A percentile compares a stretch with the other conserved stretches of the same genome.
Evolutionary conservation across 257 asterid genomes (phyloP).

Genomic region (Orobanche coerulescens): DNA sequence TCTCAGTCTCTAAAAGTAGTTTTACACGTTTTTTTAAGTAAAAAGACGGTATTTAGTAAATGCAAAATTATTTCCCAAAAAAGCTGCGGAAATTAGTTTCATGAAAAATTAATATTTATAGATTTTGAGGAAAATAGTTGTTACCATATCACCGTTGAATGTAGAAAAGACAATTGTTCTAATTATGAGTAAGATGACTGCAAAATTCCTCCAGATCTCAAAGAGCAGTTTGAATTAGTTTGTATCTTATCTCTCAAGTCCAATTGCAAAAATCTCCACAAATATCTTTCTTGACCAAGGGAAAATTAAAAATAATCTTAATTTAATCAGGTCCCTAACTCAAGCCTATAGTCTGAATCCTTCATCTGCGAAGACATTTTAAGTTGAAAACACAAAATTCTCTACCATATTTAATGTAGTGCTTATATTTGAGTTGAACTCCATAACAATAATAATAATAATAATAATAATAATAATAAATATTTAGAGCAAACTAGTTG

Average conservation of each 20-base stretch:
- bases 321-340: background rate
- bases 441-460: background rate
- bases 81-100: too few species aligned
- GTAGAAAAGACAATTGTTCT: background rate
- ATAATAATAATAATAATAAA: too few species aligned
- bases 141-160: too few species aligned
- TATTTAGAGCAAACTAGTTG: too few species aligned
- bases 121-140: too few species aligned
- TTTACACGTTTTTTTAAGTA: too few species aligned
- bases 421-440: too few species aligned
- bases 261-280: background rate
- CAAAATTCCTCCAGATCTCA: conserved; percentile 16
- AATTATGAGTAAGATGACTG: conserved; percentile 19
- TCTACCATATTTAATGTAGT: background rate
- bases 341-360: background rate
- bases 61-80: too few species aligned
- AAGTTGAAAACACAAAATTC: background rate
- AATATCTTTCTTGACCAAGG: background rate
- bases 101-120: too few species aligned
- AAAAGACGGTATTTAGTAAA: too few species aligned
- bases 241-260: background rate
- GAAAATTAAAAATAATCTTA: background rate
- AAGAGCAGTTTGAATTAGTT: conserved; percentile 1
- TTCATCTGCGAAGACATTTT: background rate
- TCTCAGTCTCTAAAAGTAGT: too few species aligned